Conservation (phyloP, 108 stramenopile species). For the Halocafeteria seosinensis region DNA sequence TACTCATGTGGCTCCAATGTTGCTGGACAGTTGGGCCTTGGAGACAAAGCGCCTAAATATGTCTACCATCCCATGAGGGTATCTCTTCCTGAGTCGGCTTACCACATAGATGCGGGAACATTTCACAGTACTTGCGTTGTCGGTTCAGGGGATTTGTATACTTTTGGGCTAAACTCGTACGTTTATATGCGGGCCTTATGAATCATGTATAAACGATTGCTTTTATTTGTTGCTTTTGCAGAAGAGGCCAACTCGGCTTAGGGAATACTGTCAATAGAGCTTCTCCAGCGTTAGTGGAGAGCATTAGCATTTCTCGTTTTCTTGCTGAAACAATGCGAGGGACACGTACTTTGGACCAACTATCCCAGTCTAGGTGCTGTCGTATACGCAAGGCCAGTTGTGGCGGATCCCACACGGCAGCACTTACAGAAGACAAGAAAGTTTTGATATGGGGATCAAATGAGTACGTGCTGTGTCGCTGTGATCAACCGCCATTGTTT, state of each 20-base stretch:
- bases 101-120: background rate
- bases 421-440: background rate
- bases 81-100: background rate
- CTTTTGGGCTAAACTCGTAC: no score
- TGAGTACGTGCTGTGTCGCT: no score
- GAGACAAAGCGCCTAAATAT: background rate
- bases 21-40: background rate
- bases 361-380: background rate
- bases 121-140: background rate
- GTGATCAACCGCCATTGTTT: no score
- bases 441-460: background rate
- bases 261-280: background rate
- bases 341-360: background rate
- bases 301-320: background rate
- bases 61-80: background rate
- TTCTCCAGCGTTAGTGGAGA: background rate
- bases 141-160: background rate
- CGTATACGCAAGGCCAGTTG: background rate
- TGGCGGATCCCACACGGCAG: background rate
- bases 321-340: background rate
- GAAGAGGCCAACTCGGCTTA: background rate
- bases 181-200: no score
- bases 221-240: no score
- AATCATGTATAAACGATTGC: no score
- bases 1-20: background rate